Percentiles rank a stretch among this genome's conserved stretches.
Evolutionary conservation across 345 rosid species (phyloP).

Genomic region (Geranium rotundifolium): DNA sequence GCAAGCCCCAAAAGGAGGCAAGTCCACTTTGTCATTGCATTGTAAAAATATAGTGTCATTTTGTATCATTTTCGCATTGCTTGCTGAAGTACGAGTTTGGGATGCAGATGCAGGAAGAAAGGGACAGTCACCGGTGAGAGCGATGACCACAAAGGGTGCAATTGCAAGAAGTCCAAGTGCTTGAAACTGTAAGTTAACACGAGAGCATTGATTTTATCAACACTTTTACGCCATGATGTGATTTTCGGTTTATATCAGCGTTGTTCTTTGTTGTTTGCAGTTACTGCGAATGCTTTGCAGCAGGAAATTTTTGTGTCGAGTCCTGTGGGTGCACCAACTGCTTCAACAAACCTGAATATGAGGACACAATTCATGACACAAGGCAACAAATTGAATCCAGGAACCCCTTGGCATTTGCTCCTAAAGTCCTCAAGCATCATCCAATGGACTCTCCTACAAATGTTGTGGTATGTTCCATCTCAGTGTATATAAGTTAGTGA

Average conservation of each 20-base stretch:
- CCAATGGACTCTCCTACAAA: neutral
- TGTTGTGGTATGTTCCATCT: neutral
- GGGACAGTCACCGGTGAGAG: constrained; percentile 8
- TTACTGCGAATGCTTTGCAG: constrained; percentile 84
- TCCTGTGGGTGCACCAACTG: constrained; percentile 64
- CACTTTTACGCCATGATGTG: too few species aligned
- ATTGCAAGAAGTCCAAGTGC: constrained; percentile 32
- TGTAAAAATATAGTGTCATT: too few species aligned
- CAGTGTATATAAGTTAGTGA: too few species aligned
- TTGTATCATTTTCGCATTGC: neutral
- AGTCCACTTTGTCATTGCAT: constrained; percentile 1
- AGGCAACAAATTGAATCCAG: constrained; percentile 52
- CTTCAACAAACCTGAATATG: constrained; percentile 49
- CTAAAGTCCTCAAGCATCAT: constrained; percentile 39
- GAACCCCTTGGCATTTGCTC: constrained; percentile 76
- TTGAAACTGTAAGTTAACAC: constrained; percentile 35
- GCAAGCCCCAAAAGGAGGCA: constrained; percentile 19
- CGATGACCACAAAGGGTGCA: constrained; percentile 28
- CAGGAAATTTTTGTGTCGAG: constrained; percentile 62
- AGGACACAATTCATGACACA: constrained; percentile 37
- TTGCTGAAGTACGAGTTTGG: neutral
- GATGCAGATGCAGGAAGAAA: neutral
- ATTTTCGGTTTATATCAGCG: too few species aligned
- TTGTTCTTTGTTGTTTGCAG: constrained; percentile 19
- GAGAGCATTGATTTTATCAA: too few species aligned